Evolutionary conservation across 1,139 yeast genomes (phyloP).

Genomic region (Protomyces lactucae-debilis): DNA sequence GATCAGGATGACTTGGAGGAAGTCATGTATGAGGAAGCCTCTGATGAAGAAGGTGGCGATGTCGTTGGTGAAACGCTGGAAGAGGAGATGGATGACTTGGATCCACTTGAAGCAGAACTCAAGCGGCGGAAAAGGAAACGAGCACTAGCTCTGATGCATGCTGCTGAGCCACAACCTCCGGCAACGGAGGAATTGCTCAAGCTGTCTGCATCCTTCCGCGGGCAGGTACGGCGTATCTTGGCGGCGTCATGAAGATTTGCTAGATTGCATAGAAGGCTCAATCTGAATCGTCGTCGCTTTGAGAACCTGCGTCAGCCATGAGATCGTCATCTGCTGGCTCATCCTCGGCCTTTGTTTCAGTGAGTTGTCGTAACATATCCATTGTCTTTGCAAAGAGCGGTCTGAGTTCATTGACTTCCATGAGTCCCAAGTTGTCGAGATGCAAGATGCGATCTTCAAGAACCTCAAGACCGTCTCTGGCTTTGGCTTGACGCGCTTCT

Average conservation of each 20-base stretch:
- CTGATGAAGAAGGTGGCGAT: slow-evolving; percentile 32
- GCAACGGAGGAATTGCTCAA: slow-evolving; percentile 31
- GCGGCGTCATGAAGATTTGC: not conserved
- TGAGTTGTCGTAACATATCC: slow-evolving; percentile 57
- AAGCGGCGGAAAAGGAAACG: slow-evolving; percentile 29
- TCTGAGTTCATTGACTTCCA: slow-evolving; percentile 84
- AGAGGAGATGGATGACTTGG: slow-evolving; percentile 29
- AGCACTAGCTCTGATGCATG: slow-evolving; percentile 10
- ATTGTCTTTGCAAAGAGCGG: slow-evolving; percentile 75
- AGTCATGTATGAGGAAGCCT: slow-evolving; percentile 39
- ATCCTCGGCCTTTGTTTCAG: slow-evolving; percentile 14
- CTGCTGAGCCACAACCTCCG: slow-evolving; percentile 34
- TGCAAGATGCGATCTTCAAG: slow-evolving; percentile 80
- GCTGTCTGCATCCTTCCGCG: slow-evolving; percentile 15
- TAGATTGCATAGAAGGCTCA: not conserved
- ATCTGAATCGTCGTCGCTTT: slow-evolving; percentile 2
- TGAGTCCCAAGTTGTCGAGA: slow-evolving; percentile 70
- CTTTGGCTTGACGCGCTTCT: slow-evolving; percentile 76
- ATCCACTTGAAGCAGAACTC: slow-evolving; percentile 33
- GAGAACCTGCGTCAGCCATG: slow-evolving; percentile 1
- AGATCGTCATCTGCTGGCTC: slow-evolving; percentile 4
- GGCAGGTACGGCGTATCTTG: slow-evolving; percentile 5
- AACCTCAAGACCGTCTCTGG: slow-evolving; percentile 69
- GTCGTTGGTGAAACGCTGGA: slow-evolving; percentile 16
- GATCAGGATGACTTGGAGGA: slow-evolving; percentile 57